A percentile compares a stretch with the other conserved stretches of the same genome.
These are phyloP conservation scores for Oropetium thomaeum DNA, from an alignment of 176 grass and related monocot genomes.

Conservation along the genomic window DNA sequence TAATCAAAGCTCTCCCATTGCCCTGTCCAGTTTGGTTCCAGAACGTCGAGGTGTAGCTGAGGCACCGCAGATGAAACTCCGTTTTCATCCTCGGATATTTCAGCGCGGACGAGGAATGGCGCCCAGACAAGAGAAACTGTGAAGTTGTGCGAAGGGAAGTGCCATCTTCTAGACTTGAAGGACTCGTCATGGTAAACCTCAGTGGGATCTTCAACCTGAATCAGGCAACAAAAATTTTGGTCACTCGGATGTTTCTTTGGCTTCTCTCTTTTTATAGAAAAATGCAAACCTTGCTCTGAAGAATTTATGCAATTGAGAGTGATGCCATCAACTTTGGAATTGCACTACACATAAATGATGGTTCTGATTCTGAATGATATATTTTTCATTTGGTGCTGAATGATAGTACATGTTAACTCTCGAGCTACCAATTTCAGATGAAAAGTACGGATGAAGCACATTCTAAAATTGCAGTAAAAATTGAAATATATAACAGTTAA, in stretches of 20 bases:
- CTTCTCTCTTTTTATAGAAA: too few relatives aligned
- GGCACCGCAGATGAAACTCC: conserved; percentile 66
- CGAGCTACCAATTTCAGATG: neutral
- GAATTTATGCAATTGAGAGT: neutral
- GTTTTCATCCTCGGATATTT: conserved; percentile 82
- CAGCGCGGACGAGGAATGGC: conserved; percentile 65
- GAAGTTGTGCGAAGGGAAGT: conserved; percentile 69
- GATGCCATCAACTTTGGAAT: neutral
- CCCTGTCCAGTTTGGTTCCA: conserved; percentile 62
- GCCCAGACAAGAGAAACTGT: conserved; percentile 80
- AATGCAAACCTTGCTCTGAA: neutral
- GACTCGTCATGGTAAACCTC: conserved; percentile 66
- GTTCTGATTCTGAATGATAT: too few relatives aligned
- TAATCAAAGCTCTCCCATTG: conserved; percentile 74
- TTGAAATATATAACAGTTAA: too few relatives aligned
- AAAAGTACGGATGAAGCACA: too few relatives aligned
- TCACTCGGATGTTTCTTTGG: neutral
- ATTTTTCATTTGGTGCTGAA: neutral
- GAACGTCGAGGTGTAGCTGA: conserved; percentile 56
- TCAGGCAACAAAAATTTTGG: conserved; percentile 1
- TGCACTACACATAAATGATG: neutral
- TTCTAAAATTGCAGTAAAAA: too few relatives aligned
- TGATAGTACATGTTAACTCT: neutral
- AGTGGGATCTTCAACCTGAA: conserved; percentile 78
- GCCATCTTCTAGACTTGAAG: conserved; percentile 75